Base-by-base conservation (phyloP, 148 eudicot species). In the Agrostemma githago region DNA sequence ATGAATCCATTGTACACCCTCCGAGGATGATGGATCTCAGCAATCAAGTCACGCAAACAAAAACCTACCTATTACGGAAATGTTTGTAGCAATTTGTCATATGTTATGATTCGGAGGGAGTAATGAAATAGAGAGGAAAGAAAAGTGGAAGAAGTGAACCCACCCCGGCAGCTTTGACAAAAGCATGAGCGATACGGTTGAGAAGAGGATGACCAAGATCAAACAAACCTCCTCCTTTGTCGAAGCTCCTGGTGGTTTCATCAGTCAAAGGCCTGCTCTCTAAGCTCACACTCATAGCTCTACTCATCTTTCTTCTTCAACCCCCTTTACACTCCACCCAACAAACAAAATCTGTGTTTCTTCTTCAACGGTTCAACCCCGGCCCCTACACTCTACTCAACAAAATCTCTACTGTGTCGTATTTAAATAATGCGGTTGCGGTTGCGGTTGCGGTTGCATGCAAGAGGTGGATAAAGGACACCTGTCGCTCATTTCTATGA, bases 121-220 rank as follows among this genome's bases (percentile, higher is more conserved):
- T 48, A 37, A n/a, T 11, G 44, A 48, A 43, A 17, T 0, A 17
- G 6, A 43, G 46, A 2, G 16, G 63, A 46, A 5, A 61, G 58
- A 44, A 9, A 5, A 19, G 0, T 60, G 41, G 34, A 26, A 19
- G 44, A 75, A 34, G 44, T 2, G 38, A 43, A 16, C 2, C 5
- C n/a, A 91, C 98, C 75, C 96, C 92, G 19, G 98, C 97, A 37
- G 97, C 96, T 71, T 86, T 94, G 78, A 89, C 73, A 63, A 94
- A 94, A 82, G 85, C 82, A 48, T 88, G 86, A 40, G 89, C 87
- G 65, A 94, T 76, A 72, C 98, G 97, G 71, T 94, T 94, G 42
- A 94, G 91, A 26, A 94, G 92, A 74, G 97, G 98, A 53, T 94
- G 97, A 42, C 97, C 97, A 11, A 94, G 83, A 76, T 91, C 97